Base-by-base conservation (phyloP, 2,329 filamentous ascomycete genomes). In the Bipolaris cookei region DNA sequence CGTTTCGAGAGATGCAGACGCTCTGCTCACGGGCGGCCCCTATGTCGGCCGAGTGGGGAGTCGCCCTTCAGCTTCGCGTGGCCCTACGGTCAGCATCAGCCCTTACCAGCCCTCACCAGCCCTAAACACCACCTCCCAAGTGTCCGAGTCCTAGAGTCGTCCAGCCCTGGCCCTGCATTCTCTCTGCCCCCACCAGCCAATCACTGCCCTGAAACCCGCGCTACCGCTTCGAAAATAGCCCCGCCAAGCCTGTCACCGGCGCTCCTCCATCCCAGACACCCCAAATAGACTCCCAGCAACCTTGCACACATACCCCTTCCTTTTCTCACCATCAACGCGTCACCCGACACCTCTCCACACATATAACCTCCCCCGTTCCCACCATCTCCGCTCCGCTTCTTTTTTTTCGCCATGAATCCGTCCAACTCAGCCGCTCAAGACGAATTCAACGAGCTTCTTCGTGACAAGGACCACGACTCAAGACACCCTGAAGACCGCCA, bases 401-500 rank as follows among this genome's bases (percentile, higher is more conserved):
- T 51, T 61, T 49, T 59, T 67, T 62, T 60, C 70, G 71, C 44
- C 43, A 82, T 81, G 79, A 78, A 79, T 52, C 69, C 69, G 30
- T 63, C 68, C 51, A 69, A 70, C 43, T 62, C 37, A 16, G 72
- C 78, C 46, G 80, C 81, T 54, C 80, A 82, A 68, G 77, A 81
- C 63, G 82, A 84, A 76, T 82, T 81, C 76, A 77, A 83, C 73
- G 77, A 79, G 62, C 77, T 84, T 59, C 76, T 82, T 73, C 69
- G 77, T 56, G 76, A 81, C 68, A 81, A 81, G 70, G 76, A 76
- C 66, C 70, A 68, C 41, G 69, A 74, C n/a, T 66, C 68, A 25
- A 64, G 68, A 37, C 80, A 83, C 58, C 81, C 81, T n/a, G 80
- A 81, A 78, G 82, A 83, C 78, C 64, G 68, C 69, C 50, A 66